phyloP scores from a whole-genome alignment of 768 basidiomycete species.

The Dioszegia crocea region DNA sequence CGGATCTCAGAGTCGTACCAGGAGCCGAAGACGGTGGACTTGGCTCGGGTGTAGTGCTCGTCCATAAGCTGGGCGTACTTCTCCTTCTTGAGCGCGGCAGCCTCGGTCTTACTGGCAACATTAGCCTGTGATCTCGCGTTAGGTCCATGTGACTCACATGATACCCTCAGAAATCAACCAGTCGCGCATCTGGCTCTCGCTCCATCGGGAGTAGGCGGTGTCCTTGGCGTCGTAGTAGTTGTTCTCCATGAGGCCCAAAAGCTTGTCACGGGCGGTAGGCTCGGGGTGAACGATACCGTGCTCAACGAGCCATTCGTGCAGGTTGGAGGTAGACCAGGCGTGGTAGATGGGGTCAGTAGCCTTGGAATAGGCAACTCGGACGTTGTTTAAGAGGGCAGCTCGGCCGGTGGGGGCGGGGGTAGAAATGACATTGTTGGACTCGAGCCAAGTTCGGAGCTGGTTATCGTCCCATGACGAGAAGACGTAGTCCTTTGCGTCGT shows the following conservation, averaged over 20 bases:
- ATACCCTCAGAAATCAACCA: slow-evolving; percentile 49
- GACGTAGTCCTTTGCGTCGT: slow-evolving; percentile 77
- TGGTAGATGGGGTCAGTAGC: slow-evolving; percentile 66
- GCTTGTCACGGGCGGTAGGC: slow-evolving; percentile 57
- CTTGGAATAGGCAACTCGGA: slow-evolving; percentile 65
- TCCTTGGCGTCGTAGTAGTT: slow-evolving; percentile 66
- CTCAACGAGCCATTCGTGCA: slow-evolving; percentile 75
- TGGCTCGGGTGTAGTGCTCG: slow-evolving; percentile 52
- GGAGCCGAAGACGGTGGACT: slow-evolving; percentile 48
- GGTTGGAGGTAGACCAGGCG: slow-evolving; percentile 79
- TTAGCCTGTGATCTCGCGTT: background rate
- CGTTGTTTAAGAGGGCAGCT: slow-evolving; percentile 64
- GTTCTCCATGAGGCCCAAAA: slow-evolving; percentile 64
- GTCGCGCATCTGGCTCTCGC: slow-evolving; percentile 42
- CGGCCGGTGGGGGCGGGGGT: slow-evolving; percentile 61
- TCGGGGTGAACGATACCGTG: slow-evolving; percentile 70
- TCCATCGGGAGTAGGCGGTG: slow-evolving; percentile 48
- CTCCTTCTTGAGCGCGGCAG: slow-evolving; percentile 56
- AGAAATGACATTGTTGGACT: slow-evolving; percentile 68
- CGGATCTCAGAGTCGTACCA: slow-evolving; percentile 79
- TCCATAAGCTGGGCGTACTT: slow-evolving; percentile 70
- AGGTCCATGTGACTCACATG: slow-evolving; percentile 30
- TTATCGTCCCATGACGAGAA: slow-evolving; percentile 87
- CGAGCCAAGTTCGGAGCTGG: slow-evolving; percentile 65
- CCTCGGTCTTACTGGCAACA: slow-evolving; percentile 34